A percentile compares a stretch with the other conserved stretches of the same genome.
These are phyloP conservation scores for Prunella vulgaris DNA, from an alignment of 257 asterid species.

Conservation along the genomic window DNA sequence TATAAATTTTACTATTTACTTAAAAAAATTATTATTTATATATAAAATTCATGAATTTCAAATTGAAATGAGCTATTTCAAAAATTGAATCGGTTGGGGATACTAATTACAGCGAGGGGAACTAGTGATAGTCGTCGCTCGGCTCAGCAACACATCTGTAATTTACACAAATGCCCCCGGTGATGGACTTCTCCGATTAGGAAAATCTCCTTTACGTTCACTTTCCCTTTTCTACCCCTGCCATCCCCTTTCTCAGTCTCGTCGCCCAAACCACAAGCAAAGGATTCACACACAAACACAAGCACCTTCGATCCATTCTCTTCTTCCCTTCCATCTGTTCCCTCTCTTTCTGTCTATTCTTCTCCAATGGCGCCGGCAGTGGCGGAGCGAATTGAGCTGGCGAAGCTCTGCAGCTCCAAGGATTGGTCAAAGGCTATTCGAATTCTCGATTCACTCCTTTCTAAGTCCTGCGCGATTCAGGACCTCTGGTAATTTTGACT, in stretches of 20 bases:
- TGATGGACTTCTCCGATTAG: background rate
- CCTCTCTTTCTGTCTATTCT: background rate
- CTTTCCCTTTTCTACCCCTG: slow-evolving; percentile 13
- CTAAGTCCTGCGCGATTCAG: slow-evolving; percentile 60
- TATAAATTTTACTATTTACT: no score
- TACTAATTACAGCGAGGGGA: background rate
- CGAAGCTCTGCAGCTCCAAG: slow-evolving; percentile 77
- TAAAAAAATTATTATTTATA: no score
- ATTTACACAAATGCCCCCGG: slow-evolving; percentile 23
- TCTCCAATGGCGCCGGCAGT: slow-evolving; percentile 53
- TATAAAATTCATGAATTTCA: no score
- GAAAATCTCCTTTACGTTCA: background rate
- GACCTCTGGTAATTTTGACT: slow-evolving; percentile 65
- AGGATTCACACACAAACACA: slow-evolving; percentile 4
- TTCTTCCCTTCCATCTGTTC: background rate
- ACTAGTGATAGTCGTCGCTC: slow-evolving; percentile 15
- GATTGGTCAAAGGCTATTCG: slow-evolving; percentile 99
- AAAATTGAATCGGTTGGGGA: no score
- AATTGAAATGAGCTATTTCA: no score
- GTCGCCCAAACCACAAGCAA: slow-evolving; percentile 42
- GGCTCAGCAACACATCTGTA: background rate
- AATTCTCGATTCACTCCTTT: slow-evolving; percentile 74
- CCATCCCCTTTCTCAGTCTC: slow-evolving; percentile 14
- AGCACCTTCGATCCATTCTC: slow-evolving; percentile 28
- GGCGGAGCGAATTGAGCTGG: slow-evolving; percentile 72